Conservation (phyloP, 2,329 filamentous ascomycete genomes). For the Periconia digitata region DNA sequence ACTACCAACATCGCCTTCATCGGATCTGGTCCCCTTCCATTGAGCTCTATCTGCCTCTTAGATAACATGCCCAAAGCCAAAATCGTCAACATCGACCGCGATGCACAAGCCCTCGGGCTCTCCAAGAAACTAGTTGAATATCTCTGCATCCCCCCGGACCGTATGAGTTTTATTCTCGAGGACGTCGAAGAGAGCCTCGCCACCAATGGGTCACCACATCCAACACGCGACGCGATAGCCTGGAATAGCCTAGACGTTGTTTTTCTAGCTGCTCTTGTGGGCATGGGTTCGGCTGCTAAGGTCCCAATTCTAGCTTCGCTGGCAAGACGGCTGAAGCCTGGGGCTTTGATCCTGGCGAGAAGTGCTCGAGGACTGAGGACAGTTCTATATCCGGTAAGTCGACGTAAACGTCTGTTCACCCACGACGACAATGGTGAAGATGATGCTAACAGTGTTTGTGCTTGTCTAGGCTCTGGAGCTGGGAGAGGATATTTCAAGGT, state of each 20-base stretch:
- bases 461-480: conserved; percentile 42
- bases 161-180: conserved; percentile 40
- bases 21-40: conserved; percentile 53
- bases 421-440: too few relatives aligned
- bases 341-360: conserved; percentile 50
- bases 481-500: conserved; percentile 28
- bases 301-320: conserved; percentile 43
- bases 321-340: conserved; percentile 43
- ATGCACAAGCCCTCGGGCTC: conserved; percentile 36
- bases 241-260: conserved; percentile 49
- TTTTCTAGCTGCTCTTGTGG: conserved; percentile 55
- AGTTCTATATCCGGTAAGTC: conserved; percentile 52
- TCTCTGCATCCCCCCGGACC: conserved; percentile 30
- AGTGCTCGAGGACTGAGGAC: conserved; percentile 50
- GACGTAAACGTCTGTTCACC: background rate
- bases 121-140: conserved; percentile 33
- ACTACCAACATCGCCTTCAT: conserved; percentile 50
- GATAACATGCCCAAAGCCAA: conserved; percentile 31
- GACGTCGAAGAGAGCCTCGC: background rate
- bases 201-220: background rate
- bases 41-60: conserved; percentile 52
- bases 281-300: conserved; percentile 47
- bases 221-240: conserved; percentile 4
- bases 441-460: background rate
- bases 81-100: conserved; percentile 49